A percentile compares a stretch with the other conserved stretches of the same genome.
Conservation (phyloP, 2,329 filamentous ascomycete genomes). For the Metarhizium album region DNA sequence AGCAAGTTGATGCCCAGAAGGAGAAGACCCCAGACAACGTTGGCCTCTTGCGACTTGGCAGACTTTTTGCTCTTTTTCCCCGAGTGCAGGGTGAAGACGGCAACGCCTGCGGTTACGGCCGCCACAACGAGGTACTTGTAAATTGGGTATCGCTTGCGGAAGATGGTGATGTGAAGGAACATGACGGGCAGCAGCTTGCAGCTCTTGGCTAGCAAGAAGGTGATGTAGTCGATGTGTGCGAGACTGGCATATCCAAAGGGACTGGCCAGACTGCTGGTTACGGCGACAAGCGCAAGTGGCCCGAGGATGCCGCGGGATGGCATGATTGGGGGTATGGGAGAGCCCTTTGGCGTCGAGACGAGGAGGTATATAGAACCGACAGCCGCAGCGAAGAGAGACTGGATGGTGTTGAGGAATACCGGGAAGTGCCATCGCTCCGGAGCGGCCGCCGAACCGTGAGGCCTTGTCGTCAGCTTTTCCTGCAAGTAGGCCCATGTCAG, state of each 20-base stretch:
- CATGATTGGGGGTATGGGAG: slow-evolving; percentile 54
- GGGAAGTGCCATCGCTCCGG: slow-evolving; percentile 83
- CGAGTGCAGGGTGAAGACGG: slow-evolving; percentile 85
- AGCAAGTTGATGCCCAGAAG: slow-evolving; percentile 82
- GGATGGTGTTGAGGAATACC: slow-evolving; percentile 91
- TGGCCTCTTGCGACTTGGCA: slow-evolving; percentile 37
- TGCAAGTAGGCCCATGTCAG: slow-evolving; percentile 94
- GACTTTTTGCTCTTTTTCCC: slow-evolving; percentile 44
- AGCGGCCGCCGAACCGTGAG: slow-evolving; percentile 54
- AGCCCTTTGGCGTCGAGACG: slow-evolving; percentile 41
- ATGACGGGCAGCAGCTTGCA: slow-evolving; percentile 99
- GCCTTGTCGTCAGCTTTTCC: slow-evolving; percentile 91
- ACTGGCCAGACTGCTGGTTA: slow-evolving; percentile 82
- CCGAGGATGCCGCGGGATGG: slow-evolving; percentile 63
- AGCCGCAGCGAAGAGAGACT: slow-evolving; percentile 77
- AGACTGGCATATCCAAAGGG: slow-evolving; percentile 92
- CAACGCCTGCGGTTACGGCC: slow-evolving; percentile 83
- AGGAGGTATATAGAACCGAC: slow-evolving; percentile 75
- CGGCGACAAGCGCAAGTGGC: slow-evolving; percentile 72
- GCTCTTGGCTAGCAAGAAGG: slow-evolving; percentile 91
- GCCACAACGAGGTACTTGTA: slow-evolving; percentile 95
- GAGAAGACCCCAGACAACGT: slow-evolving; percentile 67
- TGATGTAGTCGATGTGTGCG: slow-evolving; percentile 93
- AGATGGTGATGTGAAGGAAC: slow-evolving; percentile 88
- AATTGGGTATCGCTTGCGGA: slow-evolving; percentile 77